Base-by-base conservation (phyloP, 805 yeast species). In the Metschnikowia cubensis region DNA sequence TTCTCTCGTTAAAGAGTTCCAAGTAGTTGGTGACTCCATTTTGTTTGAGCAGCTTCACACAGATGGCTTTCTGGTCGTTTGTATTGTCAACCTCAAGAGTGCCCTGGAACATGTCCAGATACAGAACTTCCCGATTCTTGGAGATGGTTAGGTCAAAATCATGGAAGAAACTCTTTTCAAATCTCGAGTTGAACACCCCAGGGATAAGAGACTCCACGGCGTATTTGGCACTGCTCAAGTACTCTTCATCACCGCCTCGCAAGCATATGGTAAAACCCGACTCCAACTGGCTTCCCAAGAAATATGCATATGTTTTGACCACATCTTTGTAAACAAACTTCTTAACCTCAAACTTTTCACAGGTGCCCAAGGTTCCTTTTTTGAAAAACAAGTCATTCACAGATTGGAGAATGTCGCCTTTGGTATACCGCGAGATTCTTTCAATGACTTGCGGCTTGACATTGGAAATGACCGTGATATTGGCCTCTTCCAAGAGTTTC, bases 241-340 rank as follows among this genome's bases (percentile, higher is more conserved):
- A 61, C 2, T 81, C 85, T 45, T 77, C 81, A 56, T 79, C 77
- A 1, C 82, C 85, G 2, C 98, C 99, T 48, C 98, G 73, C n/a
- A 94, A 65, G 13, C 88, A 72, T n/a, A 92, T 79, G 0, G 98
- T 90, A 35, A 91, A 84, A 0, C 99, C 99, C 0, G 84, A 67
- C 37, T 79, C 80, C 8, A 77, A 73, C 35, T 84, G 83, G 55
- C 91, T 83, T 0, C 97, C 98, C 1, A 84, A 79, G 49, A 94
- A 78, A 56, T 81, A 87, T n/a, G 89, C 76, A 60, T 85, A 88
- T 0, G 95, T 82, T 61, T 89, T 87, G 14, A 82, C 73, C 1
- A 73, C 51, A 50, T 81, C 75, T 4, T 80, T 77, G 61, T 73
- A 79, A 2, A 82, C 71, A 62, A 73, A 92, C 3, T 86, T 79